Evolutionary conservation across 345 rosid genomes (phyloP).

Genomic region (Combretum micranthum): DNA sequence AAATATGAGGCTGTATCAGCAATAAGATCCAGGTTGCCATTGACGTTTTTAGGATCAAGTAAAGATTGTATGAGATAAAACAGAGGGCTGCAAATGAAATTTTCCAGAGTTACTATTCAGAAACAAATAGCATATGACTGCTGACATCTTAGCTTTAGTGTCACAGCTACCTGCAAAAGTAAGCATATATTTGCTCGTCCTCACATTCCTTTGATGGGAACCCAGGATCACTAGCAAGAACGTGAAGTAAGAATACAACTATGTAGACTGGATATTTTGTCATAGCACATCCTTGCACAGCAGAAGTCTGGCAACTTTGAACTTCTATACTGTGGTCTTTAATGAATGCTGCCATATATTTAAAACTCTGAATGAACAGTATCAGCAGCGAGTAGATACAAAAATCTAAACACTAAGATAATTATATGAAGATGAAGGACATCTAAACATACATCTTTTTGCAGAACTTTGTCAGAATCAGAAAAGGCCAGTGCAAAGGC

Average conservation of each 20-base stretch:
- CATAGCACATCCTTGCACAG: constrained; percentile 35
- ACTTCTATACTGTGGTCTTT: constrained; percentile 46
- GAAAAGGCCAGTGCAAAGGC: constrained; percentile 56
- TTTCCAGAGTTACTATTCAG: too few species aligned
- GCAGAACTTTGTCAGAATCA: constrained; percentile 51
- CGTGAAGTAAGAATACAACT: constrained; percentile 70
- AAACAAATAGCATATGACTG: too few species aligned
- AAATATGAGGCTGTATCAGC: constrained; percentile 41
- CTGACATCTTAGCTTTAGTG: background rate
- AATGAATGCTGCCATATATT: constrained; percentile 66
- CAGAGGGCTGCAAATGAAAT: constrained; percentile 55
- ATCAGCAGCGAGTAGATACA: constrained; percentile 9
- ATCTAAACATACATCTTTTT: constrained; percentile 43
- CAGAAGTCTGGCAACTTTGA: constrained; percentile 32
- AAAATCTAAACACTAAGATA: background rate
- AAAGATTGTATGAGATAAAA: constrained; percentile 47
- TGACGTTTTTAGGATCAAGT: constrained; percentile 28
- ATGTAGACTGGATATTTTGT: constrained; percentile 68
- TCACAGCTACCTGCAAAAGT: constrained; percentile 51
- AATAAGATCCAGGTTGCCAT: constrained; percentile 34
- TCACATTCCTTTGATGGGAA: constrained; percentile 65
- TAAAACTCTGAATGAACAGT: constrained; percentile 39
- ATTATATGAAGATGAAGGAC: constrained; percentile 4
- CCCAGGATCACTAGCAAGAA: constrained; percentile 65
- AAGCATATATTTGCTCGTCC: constrained; percentile 59